A percentile compares a stretch with the other conserved stretches of the same genome.
Conservation (phyloP, 192 early-diverging fungal genomes). For the Linderina pennispora region DNA sequence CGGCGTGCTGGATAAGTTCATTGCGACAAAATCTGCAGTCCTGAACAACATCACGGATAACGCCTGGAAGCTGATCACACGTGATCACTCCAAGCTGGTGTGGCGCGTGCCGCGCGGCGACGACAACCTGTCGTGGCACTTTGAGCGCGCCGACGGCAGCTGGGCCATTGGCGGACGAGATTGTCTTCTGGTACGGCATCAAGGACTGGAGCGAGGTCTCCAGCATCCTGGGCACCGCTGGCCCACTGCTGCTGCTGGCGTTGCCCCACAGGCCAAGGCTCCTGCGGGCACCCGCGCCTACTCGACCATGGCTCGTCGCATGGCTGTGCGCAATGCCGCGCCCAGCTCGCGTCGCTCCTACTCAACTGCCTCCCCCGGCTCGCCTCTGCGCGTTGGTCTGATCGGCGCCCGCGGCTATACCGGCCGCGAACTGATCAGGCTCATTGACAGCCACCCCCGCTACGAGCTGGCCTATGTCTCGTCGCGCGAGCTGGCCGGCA, state of each 20-base stretch:
- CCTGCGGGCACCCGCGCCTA: conserved; percentile 50
- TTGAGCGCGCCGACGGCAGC: conserved; percentile 90
- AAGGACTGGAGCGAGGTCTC: conserved; percentile 68
- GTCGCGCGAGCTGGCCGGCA: conserved; percentile 91
- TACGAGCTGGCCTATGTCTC: conserved; percentile 84
- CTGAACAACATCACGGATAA: conserved; percentile 97
- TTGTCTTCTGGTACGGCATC: conserved; percentile 95
- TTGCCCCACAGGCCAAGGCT: conserved; percentile 11
- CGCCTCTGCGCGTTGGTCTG: conserved; percentile 64
- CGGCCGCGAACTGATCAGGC: conserved; percentile 87
- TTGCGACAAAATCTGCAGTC: conserved; percentile 74
- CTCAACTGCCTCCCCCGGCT: conserved; percentile 34
- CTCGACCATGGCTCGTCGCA: conserved; percentile 47
- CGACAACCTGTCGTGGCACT: conserved; percentile 88
- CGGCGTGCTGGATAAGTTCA: conserved; percentile 84
- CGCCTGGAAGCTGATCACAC: conserved; percentile 82
- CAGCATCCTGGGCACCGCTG: conserved; percentile 45
- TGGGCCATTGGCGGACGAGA: conserved; percentile 56
- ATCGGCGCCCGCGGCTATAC: conserved; percentile 98
- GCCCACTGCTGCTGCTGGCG: background rate
- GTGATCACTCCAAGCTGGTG: conserved; percentile 74
- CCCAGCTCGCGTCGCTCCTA: conserved; percentile 52
- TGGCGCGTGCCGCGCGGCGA: conserved; percentile 80
- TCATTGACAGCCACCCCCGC: conserved; percentile 82
- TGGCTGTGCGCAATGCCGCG: conserved; percentile 5